Evolutionary conservation across 495 filamentous ascomycete species (phyloP).

Genomic region (Aspergillus funiculosus): DNA sequence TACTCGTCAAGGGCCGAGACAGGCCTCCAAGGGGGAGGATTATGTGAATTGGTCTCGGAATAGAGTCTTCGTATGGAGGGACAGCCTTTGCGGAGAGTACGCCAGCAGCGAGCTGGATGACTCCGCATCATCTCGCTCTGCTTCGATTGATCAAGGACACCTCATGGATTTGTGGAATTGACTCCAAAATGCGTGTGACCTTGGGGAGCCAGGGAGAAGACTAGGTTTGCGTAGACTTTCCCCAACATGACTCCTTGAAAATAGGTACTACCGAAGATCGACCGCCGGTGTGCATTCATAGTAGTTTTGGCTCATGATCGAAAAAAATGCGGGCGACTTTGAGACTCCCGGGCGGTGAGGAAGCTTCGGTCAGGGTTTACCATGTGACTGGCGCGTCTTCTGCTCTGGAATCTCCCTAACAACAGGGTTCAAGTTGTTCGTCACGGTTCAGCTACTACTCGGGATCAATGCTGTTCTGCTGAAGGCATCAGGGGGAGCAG

Average conservation of each 20-base stretch:
- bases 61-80: conserved; percentile 22
- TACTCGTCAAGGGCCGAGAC: conserved; percentile 86
- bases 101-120: conserved; percentile 33
- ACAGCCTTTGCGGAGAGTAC: conserved; percentile 18
- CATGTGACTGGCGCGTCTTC: conserved; percentile 8
- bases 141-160: conserved; percentile 18
- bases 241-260: conserved; percentile 16
- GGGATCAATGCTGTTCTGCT: too few species aligned
- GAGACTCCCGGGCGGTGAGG: conserved; percentile 12
- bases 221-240: conserved; percentile 8
- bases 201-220: conserved; percentile 7
- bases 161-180: conserved; percentile 12
- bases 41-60: conserved; percentile 24
- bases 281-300: too few species aligned
- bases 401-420: too few species aligned
- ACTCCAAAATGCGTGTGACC: neutral
- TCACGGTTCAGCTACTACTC: too few species aligned
- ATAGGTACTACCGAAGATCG: too few species aligned
- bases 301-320: too few species aligned
- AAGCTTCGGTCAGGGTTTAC: neutral
- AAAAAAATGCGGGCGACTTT: conserved; percentile 1
- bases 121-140: conserved; percentile 33
- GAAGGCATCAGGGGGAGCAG: too few species aligned
- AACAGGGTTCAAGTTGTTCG: too few species aligned
- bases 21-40: conserved; percentile 67